Percentiles rank a stretch among this genome's conserved stretches.
Conservation (phyloP, 108 stramenopile genomes). For the Nannochloropsis granulata region DNA sequence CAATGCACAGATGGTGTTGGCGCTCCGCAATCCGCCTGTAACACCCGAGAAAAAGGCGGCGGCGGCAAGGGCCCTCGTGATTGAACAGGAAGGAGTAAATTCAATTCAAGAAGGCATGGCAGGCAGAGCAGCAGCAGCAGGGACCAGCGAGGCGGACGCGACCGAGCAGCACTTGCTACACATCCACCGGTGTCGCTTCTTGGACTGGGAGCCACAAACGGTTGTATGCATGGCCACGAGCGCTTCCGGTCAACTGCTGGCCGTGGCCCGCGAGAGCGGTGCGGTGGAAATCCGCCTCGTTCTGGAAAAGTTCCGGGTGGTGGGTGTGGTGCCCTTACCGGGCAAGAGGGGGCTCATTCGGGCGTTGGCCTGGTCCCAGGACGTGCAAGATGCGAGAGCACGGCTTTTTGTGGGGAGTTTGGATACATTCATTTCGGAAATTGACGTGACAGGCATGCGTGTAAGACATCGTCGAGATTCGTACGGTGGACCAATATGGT, state of each 20-base stretch:
- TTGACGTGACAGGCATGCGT: conserved; percentile 10
- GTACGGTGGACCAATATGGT: conserved; percentile 36
- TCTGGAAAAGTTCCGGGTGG: not conserved
- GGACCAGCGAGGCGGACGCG: conserved; percentile 13
- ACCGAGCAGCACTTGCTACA: conserved; percentile 9
- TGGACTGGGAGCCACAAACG: not conserved
- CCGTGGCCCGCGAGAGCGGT: not conserved
- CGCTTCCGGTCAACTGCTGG: not conserved
- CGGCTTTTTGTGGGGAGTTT: conserved; percentile 17
- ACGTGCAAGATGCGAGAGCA: not conserved
- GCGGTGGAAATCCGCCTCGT: not conserved
- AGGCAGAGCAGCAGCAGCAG: conserved; percentile 2
- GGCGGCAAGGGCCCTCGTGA: not conserved
- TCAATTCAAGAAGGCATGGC: not conserved
- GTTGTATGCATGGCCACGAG: not conserved
- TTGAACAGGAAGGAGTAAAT: too few relatives aligned
- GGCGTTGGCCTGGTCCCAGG: not conserved
- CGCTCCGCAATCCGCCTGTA: not conserved
- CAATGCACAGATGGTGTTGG: not conserved
- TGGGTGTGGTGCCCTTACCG: not conserved
- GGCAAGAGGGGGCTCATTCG: not conserved
- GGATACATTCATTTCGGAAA: conserved; percentile 12
- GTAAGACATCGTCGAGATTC: conserved; percentile 22
- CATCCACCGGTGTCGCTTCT: not conserved
- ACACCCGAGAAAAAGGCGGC: not conserved